Base-by-base conservation (phyloP, 805 yeast species). In the Starmera pachycereana region DNA sequence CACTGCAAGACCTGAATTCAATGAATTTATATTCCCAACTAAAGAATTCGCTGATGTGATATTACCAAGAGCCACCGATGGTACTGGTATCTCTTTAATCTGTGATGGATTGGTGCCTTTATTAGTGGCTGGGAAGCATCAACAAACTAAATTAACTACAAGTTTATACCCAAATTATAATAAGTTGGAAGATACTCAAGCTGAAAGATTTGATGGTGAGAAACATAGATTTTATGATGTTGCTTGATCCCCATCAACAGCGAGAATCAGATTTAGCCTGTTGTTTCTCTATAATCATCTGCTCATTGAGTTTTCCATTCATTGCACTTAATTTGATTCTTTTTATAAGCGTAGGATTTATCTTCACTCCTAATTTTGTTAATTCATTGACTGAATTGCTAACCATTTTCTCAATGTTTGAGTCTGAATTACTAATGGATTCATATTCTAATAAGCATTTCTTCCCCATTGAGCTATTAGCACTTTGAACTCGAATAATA, bases 1-100 rank as follows among this genome's bases (percentile, higher is more conserved):
- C 35, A 59, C 63, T 5, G 74, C 84, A 3, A 66, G 86, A 41
- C 69, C 76, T 9, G 92, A 84, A 51, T 80, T 78, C 77, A 71
- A 65, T 47, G 71, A 76, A 45, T 80, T 69, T 55, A 76, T 85
- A 9, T 65, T 67, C 29, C 78, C 76, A n/a, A 82, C 92, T 1
- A 81, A 78, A 53, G 78, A 76, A 43, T 68, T 63, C 43, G 86
- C 94, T 1, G 95, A 84, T 57, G 77, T 83, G 7, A 72, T 85
- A 25, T 63, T 84, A 51, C 88, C 90, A 2, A 63, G 78, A 30
- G 90, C 88, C 2, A 74, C 80, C 7, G 86, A 80, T 42, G 44
- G 60, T 3, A 62, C 69, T 29, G 85, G 83, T 9, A 66, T 81
- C 5, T 53, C 62, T 10, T 61, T 85, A 43, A 70, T 84, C 12